phyloP scores from a whole-genome alignment of 306 rosid species.

The Acacia crassicarpa region DNA sequence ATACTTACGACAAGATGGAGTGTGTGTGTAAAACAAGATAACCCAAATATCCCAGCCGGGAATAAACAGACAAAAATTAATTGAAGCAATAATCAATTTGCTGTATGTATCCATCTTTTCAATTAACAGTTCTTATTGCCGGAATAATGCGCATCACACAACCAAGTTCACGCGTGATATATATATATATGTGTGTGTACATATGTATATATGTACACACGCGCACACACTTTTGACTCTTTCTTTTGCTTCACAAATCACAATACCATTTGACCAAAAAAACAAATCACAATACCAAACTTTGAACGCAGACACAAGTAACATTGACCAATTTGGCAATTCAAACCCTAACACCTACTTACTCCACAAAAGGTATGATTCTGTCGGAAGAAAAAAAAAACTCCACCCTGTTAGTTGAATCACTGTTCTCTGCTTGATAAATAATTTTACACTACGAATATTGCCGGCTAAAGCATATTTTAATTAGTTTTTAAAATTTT shows the following conservation, averaged over 20 bases:
- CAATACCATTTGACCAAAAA: no score
- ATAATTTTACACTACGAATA: background rate
- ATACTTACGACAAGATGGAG: no score
- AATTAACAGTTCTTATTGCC: background rate
- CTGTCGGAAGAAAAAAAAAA: background rate
- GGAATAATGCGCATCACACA: background rate
- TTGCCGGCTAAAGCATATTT: no score
- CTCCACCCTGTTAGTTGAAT: background rate
- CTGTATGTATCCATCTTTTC: background rate
- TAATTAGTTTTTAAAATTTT: no score
- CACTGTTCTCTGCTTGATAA: background rate
- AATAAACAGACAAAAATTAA: background rate
- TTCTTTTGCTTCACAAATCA: constrained; percentile 2
- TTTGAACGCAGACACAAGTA: background rate
- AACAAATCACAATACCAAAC: background rate
- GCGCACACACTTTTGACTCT: background rate
- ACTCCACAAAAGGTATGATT: background rate
- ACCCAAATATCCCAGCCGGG: background rate
- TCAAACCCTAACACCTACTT: background rate
- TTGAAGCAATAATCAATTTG: background rate
- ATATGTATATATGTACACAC: no score
- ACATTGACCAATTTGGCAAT: background rate
- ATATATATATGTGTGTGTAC: background rate
- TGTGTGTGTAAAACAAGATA: background rate
- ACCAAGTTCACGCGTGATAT: constrained; percentile 8